Evolutionary conservation across 768 basidiomycete species (phyloP), one percentile per base, ranked within the genome.

Genomic region (Boletus subparvulus): DNA sequence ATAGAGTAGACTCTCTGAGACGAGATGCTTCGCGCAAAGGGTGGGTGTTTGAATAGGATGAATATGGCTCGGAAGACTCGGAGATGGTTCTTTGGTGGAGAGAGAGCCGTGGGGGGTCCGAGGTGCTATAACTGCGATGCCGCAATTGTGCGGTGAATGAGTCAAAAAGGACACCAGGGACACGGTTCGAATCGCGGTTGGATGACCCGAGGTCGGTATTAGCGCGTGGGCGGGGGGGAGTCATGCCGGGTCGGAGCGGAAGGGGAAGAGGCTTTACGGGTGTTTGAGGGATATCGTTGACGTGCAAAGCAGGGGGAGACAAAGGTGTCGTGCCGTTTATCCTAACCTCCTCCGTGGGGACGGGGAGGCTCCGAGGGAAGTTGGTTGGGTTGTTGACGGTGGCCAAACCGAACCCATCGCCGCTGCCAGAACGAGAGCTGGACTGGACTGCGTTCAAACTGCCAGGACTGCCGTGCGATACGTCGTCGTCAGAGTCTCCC

Each of bases 401-500:
- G n/a, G 48, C 46, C 54, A 81, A 74, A 10, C 78, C 79, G 44
- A 82, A 75, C n/a, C 74, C 77, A 16, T 78, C 78, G 54, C 76
- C 78, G 5, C 75, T 76, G 28, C 78, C 81, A 43, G 77, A 74
- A 41, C 82, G 81, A 39, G 80, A 79, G 58, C 77, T 78, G 39
- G 78, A 74, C 61, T 81, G 81, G 7, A 83, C 80, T 9, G 69
- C 32, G 33, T 80, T 77, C 19, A 85, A 67, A 17, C 81, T 79
- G 30, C 79, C 79, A 40, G 86, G 73, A 55, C 87, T 85, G 40
- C 74, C 76, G 60, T 86, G 83, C 5, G 81, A 79, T 28, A 74
- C 72, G 51, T 87, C 86, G 50, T 68, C 65, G 39, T 87, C 86
- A 7, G 78, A 66, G 66, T 91, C 90, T 47, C 76, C 77, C 16